Evolutionary conservation across 306 rosid genomes (phyloP).

Genomic region (Cercis canadensis): DNA sequence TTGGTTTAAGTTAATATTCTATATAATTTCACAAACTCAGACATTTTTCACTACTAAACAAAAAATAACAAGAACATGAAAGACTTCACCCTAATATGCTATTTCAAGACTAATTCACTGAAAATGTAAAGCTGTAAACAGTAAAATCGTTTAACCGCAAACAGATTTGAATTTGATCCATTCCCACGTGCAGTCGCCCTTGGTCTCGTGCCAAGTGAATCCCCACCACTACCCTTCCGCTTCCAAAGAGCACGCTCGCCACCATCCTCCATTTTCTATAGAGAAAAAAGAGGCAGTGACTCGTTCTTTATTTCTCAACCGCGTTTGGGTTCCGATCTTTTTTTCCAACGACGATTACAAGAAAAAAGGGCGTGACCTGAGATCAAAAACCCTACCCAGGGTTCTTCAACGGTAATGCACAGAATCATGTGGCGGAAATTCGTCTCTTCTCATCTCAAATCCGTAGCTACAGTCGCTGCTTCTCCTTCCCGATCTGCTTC

Average conservation of each 20-base stretch:
- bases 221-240: too few relatives aligned
- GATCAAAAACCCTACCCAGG: neutral
- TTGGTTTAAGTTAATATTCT: too few relatives aligned
- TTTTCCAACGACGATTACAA: neutral
- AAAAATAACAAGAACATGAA: too few relatives aligned
- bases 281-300: neutral
- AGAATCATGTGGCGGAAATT: slow-evolving; percentile 76
- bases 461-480: slow-evolving; percentile 52
- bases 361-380: slow-evolving; percentile 36
- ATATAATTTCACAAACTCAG: too few relatives aligned
- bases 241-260: neutral
- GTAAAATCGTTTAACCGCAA: too few relatives aligned
- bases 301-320: neutral
- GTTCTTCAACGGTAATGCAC: neutral
- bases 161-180: too few relatives aligned
- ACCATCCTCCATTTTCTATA: neutral
- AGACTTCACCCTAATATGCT: too few relatives aligned
- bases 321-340: neutral
- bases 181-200: too few relatives aligned
- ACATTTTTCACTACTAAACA: too few relatives aligned
- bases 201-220: too few relatives aligned
- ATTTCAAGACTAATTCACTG: too few relatives aligned
- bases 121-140: too few relatives aligned
- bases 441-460: slow-evolving; percentile 64
- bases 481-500: slow-evolving; percentile 56